Base-by-base conservation (phyloP, 225 moss, liverwort and hornwort species). In the Neckera pumila region DNA sequence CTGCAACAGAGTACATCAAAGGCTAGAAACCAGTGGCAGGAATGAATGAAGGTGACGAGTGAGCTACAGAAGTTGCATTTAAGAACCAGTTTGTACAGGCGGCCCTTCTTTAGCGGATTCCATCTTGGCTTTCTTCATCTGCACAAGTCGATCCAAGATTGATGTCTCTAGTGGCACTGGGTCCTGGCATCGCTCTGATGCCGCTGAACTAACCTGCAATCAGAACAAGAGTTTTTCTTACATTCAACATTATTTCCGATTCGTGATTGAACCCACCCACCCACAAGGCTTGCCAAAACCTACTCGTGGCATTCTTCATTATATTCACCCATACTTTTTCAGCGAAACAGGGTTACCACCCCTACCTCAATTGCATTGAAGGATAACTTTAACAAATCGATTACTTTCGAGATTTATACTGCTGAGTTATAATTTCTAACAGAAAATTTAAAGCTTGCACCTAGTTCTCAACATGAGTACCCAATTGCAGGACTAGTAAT, bases 141-240 rank as follows among this genome's bases (percentile, higher is more conserved):
- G 97, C 71, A 97, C 95, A 86, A 99, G 91, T 87, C 94, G 96
- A 87, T 97, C 99, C 93, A 99, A 94, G 84, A 99, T 96, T 38
- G 99, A 93, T 47, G 93, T 92, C 91, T 99, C 99, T 49, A 99
- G 85, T 20, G 99, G 97, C 36, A 95, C 92, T 65, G 99, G 97
- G 76, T 99, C 99, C 85, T 93, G 95, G 75, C 99, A 99, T 82
- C 96, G 94, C 88, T 96, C 99, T 76, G 96, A 95, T 62, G 96
- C 96, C 87, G 97, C 97, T 78, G 96, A 95, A 89, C 95, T 96
- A 84, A 99, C 98, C 97, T 98, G 92, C 79, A 88, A 63, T 67
- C 58, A 72, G 89, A 85, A 73, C 64, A 51, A 86, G 76, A 85
- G n/a, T 56, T 84, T 13, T 57, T 57, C 70, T 67, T 57, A 62